Conservation (phyloP, 2,329 filamentous ascomycete genomes). For the Fusarium sp. region DNA sequence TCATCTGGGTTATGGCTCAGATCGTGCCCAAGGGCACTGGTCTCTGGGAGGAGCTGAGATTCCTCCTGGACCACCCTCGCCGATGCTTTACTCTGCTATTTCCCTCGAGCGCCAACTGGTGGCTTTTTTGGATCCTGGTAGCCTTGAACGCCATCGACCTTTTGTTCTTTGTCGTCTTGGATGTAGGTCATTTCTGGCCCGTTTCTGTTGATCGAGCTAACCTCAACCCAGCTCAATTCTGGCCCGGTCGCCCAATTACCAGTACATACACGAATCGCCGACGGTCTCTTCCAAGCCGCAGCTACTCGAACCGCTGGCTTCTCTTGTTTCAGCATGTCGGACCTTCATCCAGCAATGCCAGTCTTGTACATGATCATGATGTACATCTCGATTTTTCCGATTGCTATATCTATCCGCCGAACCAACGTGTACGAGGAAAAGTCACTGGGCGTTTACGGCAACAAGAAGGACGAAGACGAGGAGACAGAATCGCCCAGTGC, state of each 20-base stretch:
- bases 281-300: constrained; percentile 90
- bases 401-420: constrained; percentile 92
- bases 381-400: constrained; percentile 98
- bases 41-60: constrained; percentile 89
- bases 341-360: constrained; percentile 89
- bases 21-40: constrained; percentile 73
- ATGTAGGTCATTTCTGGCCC: constrained; percentile 67
- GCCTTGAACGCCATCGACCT: constrained; percentile 86
- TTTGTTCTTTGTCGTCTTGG: constrained; percentile 91
- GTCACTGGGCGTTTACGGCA: constrained; percentile 78
- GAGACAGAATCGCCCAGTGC: constrained; percentile 64
- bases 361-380: constrained; percentile 98
- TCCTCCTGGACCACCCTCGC: constrained; percentile 92
- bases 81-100: constrained; percentile 97
- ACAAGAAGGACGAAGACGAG: constrained; percentile 58
- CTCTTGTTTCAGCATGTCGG: constrained; percentile 79
- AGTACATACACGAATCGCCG: constrained; percentile 80
- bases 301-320: constrained; percentile 94
- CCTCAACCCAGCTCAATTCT: constrained; percentile 71
- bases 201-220: constrained; percentile 32
- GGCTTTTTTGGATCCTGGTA: constrained; percentile 89
- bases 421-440: constrained; percentile 98
- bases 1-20: constrained; percentile 86
- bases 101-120: constrained; percentile 91
- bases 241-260: constrained; percentile 75